A percentile compares a stretch with the other conserved stretches of the same genome.
Evolutionary conservation across 2,329 filamentous ascomycete genomes (phyloP).

Genomic region (Apiospora marii): DNA sequence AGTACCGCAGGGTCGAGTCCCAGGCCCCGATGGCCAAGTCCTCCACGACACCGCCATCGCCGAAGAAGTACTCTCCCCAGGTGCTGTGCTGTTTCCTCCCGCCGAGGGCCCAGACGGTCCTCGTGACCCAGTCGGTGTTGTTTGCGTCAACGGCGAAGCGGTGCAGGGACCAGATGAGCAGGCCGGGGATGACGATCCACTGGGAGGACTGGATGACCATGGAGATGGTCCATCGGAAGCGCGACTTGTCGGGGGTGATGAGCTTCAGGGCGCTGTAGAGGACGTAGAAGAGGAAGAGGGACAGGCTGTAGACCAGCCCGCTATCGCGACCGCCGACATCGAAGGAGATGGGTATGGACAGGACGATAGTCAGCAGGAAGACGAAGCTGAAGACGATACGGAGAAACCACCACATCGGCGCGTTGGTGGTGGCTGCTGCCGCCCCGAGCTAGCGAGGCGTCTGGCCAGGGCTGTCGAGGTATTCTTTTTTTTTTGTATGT

Average conservation of each 20-base stretch:
- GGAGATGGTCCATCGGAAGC: conserved; percentile 75
- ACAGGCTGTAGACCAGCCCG: conserved; percentile 91
- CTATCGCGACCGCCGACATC: conserved; percentile 96
- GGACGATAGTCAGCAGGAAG: conserved; percentile 91
- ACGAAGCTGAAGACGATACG: conserved; percentile 79
- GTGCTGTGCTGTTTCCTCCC: conserved; percentile 67
- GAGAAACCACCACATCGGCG: conserved; percentile 83
- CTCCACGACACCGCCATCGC: conserved; percentile 83
- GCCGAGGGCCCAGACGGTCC: conserved; percentile 74
- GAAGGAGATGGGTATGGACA: conserved; percentile 96
- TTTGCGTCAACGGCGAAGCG: conserved; percentile 93
- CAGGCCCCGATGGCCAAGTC: conserved; percentile 82
- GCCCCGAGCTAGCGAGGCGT: conserved; percentile 44
- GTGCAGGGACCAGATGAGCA: conserved; percentile 95
- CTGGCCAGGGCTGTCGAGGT: conserved; percentile 37
- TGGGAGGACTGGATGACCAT: conserved; percentile 77
- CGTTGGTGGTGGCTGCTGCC: conserved; percentile 49
- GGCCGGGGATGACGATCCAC: conserved; percentile 83
- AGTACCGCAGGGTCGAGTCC: conserved; percentile 89
- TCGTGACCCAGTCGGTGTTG: conserved; percentile 79
- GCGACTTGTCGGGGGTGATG: conserved; percentile 79
- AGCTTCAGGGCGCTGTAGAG: conserved; percentile 83
- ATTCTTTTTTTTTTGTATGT: conserved; percentile 18
- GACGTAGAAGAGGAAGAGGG: conserved; percentile 90
- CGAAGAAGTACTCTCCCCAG: conserved; percentile 86